These are phyloP conservation scores for Passiflora organensis DNA, from an alignment of 345 rosid genomes.

Conservation along the genomic window DNA sequence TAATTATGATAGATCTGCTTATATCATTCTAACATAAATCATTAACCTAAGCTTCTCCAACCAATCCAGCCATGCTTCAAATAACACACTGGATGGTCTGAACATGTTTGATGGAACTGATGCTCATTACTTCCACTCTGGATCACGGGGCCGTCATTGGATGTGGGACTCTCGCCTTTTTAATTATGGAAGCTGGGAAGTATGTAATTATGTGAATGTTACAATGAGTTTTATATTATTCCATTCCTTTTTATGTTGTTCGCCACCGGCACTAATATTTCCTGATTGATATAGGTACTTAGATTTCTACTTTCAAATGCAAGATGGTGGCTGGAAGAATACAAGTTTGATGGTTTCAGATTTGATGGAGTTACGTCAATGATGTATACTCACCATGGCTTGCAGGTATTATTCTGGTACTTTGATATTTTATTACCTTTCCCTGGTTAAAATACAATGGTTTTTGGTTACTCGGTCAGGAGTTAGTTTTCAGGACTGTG, in stretches of 20 bases:
- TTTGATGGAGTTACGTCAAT: conserved; percentile 98
- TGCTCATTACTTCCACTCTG: conserved; percentile 83
- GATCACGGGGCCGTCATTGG: conserved; percentile 85
- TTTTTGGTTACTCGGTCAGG: not conserved
- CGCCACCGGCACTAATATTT: conserved; percentile 11
- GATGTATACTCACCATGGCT: conserved; percentile 98
- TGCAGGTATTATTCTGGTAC: conserved; percentile 44
- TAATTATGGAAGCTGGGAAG: conserved; percentile 98
- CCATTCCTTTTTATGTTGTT: conserved; percentile 9
- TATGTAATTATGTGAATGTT: conserved; percentile 30
- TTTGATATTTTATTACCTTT: conserved; percentile 4
- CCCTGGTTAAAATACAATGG: not conserved
- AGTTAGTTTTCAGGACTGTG: not conserved
- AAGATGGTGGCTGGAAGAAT: conserved; percentile 98
- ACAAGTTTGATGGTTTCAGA: conserved; percentile 90
- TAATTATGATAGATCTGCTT: not conserved
- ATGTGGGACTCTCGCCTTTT: conserved; percentile 99
- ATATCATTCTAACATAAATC: conserved; percentile 9
- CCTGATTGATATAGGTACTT: conserved; percentile 48
- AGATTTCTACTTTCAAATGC: conserved; percentile 92
- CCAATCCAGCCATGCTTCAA: conserved; percentile 77
- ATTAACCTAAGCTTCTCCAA: conserved; percentile 12
- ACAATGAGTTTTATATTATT: conserved; percentile 4
- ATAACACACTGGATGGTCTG: conserved; percentile 84
- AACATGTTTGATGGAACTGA: conserved; percentile 98